Evolutionary conservation across 164 flowering plant species (phyloP), one percentile per base, ranked within the genome.

Genomic region (Macadamia tetraphylla): DNA sequence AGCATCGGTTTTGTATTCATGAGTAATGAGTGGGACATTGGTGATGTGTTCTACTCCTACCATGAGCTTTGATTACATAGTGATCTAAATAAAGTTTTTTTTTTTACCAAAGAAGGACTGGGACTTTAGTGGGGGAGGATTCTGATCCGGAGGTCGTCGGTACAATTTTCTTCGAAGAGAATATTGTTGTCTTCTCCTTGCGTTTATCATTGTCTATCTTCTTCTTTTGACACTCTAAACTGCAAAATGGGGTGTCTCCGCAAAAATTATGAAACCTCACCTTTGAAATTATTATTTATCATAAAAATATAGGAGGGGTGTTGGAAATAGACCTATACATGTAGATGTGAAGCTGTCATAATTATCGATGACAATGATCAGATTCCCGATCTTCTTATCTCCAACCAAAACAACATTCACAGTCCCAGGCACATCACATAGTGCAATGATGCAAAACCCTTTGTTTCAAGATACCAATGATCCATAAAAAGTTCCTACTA

Each of bases 281-380:
- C 23, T 23, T 23, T 5, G 9, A 43, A 43, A 43, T 5, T 43
- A 9, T 9, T 5, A 43, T 43, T 43, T 5, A 43, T 43, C 6
- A 23, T 23, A 23, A 23, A 23, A 23, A 23, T 23, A 23, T 23
- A 23, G 23, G 23, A 23, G 23, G 23, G 23, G 23, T 23, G 48
- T 43, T 43, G 9, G 9, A 43, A 9, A 43, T 5, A 12, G 75
- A 87, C 91, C 83, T 86, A 61, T 89, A 87, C 91, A 89, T 89
- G 75, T 81, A 89, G 52, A 89, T 87, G 98, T 94, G 78, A 94
- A 94, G 70, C 98, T 94, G 62, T 94, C 98, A 53, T 94, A 94
- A 73, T 94, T 94, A 74, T 94, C 98, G 51, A 94, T 88, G 31
- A 94, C 95, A 42, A 90, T 42, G 23, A 94, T 82, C 62, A 93